Evolutionary conservation across 805 yeast species (phyloP).

Genomic region (Starmerella apis): DNA sequence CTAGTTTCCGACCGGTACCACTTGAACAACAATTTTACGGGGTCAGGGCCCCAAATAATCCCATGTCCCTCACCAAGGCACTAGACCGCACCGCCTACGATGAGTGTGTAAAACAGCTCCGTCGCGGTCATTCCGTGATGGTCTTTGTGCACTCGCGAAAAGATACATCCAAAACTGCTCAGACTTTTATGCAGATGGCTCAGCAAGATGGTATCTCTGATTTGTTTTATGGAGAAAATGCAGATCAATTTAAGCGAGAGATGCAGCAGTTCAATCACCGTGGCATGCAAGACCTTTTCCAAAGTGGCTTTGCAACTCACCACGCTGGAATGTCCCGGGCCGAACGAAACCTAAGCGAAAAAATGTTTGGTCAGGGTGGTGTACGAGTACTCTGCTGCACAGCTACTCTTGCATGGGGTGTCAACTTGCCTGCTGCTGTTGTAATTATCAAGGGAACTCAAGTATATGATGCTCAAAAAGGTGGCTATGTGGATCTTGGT

Average conservation of each 20-base stretch:
- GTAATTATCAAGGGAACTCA: conserved; percentile 96
- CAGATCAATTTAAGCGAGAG: conserved; percentile 43
- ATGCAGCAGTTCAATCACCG: conserved; percentile 57
- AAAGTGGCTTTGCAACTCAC: conserved; percentile 77
- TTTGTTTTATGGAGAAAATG: conserved; percentile 18
- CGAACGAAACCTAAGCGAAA: conserved; percentile 82
- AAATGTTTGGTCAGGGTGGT: conserved; percentile 73
- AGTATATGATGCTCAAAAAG: conserved; percentile 84
- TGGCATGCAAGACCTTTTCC: conserved; percentile 60
- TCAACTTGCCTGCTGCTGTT: conserved; percentile 93
- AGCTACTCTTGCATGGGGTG: conserved; percentile 99
- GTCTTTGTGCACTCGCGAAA: conserved; percentile 92
- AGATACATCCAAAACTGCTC: conserved; percentile 78
- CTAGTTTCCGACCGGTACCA: conserved; percentile 87
- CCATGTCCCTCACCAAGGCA: conserved; percentile 33
- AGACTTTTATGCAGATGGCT: conserved; percentile 59
- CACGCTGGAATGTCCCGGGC: conserved; percentile 94
- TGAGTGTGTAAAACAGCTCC: conserved; percentile 56
- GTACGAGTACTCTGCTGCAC: conserved; percentile 89
- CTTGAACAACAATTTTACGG: conserved; percentile 80
- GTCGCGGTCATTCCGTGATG: conserved; percentile 81
- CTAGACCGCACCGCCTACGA: conserved; percentile 69
- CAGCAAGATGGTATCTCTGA: conserved; percentile 37
- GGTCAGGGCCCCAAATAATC: conserved; percentile 37
- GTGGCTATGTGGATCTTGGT: conserved; percentile 89